Percentiles rank a stretch among this genome's conserved stretches.
These are phyloP conservation scores for Talaromyces wortmannii DNA, from an alignment of 495 filamentous ascomycete species.

Conservation along the genomic window DNA sequence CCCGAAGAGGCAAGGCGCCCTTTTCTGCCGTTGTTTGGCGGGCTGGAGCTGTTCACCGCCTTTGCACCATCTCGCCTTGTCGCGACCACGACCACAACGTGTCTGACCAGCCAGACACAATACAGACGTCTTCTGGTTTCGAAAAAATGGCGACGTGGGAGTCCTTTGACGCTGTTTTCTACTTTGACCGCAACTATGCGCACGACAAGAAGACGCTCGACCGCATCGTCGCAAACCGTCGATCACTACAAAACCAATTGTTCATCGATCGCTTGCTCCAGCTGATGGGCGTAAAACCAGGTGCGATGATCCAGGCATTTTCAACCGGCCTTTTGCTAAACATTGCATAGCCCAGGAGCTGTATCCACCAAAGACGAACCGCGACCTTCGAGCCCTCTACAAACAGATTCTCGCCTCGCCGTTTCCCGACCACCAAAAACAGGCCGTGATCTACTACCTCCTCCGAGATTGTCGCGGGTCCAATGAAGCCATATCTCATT, in stretches of 20 bases:
- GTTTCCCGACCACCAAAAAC: constrained; percentile 63
- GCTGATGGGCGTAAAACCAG: constrained; percentile 60
- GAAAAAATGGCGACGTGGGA: constrained; percentile 36
- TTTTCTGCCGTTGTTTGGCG: constrained; percentile 22
- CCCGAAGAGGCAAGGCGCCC: constrained; percentile 29
- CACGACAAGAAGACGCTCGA: constrained; percentile 52
- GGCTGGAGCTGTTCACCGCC: constrained; percentile 15
- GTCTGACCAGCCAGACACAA: not conserved
- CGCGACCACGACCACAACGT: not conserved
- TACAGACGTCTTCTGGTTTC: not conserved
- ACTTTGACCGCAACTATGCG: constrained; percentile 51
- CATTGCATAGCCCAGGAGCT: constrained; percentile 39
- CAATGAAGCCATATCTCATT: constrained; percentile 38
- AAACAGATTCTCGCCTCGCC: constrained; percentile 51
- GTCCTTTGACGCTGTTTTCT: constrained; percentile 59
- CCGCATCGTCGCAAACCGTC: constrained; percentile 55
- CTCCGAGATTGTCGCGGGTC: constrained; percentile 62
- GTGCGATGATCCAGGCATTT: constrained; percentile 27
- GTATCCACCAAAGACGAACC: constrained; percentile 64
- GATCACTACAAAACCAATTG: constrained; percentile 54
- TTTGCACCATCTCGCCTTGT: not conserved
- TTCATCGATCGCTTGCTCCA: constrained; percentile 70
- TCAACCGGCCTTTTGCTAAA: not conserved
- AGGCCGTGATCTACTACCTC: constrained; percentile 74
- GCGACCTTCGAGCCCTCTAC: constrained; percentile 58